Evolutionary conservation across 148 eudicot species (phyloP).

Genomic region (Heliamphora exappendiculata): DNA sequence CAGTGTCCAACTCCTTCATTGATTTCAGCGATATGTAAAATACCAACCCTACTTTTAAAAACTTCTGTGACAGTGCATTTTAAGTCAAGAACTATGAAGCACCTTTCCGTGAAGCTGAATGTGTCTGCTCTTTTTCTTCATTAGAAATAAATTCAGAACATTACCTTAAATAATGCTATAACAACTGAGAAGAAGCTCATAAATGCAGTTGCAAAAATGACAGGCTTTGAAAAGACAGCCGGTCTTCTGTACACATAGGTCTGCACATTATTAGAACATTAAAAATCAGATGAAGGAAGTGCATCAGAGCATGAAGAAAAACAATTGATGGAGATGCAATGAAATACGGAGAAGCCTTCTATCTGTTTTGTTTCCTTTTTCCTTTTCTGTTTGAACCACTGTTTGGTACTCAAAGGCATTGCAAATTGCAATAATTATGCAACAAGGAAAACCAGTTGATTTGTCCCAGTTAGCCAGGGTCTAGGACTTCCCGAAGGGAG

Average conservation of each 20-base stretch:
- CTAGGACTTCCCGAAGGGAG: too few relatives aligned
- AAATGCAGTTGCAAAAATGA: constrained; percentile 94
- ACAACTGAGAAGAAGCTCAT: constrained; percentile 99
- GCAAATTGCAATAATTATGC: background rate
- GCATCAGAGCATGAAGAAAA: background rate
- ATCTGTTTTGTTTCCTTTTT: background rate
- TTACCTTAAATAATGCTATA: constrained; percentile 94
- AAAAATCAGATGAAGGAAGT: constrained; percentile 1
- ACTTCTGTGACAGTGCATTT: background rate
- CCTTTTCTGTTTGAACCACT: background rate
- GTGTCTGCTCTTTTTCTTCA: background rate
- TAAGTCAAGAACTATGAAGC: background rate
- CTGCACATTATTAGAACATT: constrained; percentile 35
- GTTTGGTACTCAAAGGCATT: background rate
- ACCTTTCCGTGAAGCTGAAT: background rate
- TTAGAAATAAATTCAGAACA: constrained; percentile 1
- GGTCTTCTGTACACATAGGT: constrained; percentile 70
- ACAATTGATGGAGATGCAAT: background rate
- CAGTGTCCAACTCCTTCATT: background rate
- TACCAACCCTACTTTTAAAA: background rate
- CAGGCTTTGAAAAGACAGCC: constrained; percentile 64
- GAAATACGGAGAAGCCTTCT: background rate
- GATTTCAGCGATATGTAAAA: background rate
- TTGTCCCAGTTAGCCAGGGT: too few relatives aligned
- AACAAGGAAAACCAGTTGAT: background rate